Percentiles rank a stretch among this genome's conserved stretches.
Evolutionary conservation across 2,329 filamentous ascomycete genomes (phyloP).

Genomic region (Alternaria sp.): DNA sequence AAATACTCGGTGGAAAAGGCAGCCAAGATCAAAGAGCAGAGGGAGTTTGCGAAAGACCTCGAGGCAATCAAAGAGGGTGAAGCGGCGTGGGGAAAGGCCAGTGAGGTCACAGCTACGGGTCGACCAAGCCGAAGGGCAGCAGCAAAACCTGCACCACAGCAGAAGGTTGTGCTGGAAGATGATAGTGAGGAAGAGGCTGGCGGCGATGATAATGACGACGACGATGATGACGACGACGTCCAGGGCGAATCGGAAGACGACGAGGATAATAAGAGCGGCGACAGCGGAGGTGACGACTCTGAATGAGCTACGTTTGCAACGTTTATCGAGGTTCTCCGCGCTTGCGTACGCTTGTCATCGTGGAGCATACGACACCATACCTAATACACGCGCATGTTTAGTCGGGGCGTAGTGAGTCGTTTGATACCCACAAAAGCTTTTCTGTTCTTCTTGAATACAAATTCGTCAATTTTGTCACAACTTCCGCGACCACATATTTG

Average conservation of each 20-base stretch:
- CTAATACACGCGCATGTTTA: neutral
- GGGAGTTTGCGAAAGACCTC: conserved; percentile 84
- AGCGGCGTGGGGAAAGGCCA: conserved; percentile 71
- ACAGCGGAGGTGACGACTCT: conserved; percentile 26
- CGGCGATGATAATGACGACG: conserved; percentile 19
- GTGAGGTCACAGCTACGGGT: conserved; percentile 35
- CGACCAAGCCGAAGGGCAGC: conserved; percentile 37
- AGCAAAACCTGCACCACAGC: conserved; percentile 22
- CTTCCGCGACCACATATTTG: fast-evolving
- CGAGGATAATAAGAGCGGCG: conserved; percentile 19
- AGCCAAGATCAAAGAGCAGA: conserved; percentile 81
- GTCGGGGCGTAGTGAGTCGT: neutral
- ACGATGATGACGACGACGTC: conserved; percentile 27
- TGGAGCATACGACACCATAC: neutral
- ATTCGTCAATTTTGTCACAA: neutral
- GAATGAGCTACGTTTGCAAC: conserved; percentile 21
- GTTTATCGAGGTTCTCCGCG: neutral
- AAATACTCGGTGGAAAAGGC: conserved; percentile 87
- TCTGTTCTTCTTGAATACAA: neutral
- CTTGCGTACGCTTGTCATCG: neutral
- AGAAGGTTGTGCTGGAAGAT: conserved; percentile 32
- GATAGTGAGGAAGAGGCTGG: conserved; percentile 32
- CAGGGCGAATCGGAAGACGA: conserved; percentile 23
- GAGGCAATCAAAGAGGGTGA: conserved; percentile 85
- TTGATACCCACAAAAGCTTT: neutral